Conservation (phyloP, 768 basidiomycete genomes). For the Suillus lakei region DNA sequence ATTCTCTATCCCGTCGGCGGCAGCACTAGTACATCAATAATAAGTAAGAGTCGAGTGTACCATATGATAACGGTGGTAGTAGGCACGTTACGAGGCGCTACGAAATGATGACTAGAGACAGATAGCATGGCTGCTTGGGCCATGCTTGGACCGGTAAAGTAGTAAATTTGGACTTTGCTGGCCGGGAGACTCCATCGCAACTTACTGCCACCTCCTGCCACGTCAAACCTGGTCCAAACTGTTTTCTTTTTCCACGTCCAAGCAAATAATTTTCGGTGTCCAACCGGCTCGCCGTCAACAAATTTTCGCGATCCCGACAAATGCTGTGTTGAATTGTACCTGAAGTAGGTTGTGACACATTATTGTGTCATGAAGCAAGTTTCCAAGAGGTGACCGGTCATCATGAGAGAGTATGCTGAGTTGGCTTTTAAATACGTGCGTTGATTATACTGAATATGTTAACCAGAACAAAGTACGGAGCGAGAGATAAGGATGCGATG, state of each 20-base stretch:
- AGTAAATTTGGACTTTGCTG: background rate
- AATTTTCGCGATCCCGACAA: too few species aligned
- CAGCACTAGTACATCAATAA: background rate
- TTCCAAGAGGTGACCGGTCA: background rate
- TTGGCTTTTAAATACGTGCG: background rate
- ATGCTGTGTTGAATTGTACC: background rate
- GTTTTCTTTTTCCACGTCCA: background rate
- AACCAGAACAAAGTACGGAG: background rate
- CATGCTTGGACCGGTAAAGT: too few species aligned
- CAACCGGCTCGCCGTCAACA: too few species aligned
- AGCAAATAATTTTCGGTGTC: background rate
- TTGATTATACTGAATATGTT: slow-evolving; percentile 11
- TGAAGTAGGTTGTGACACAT: background rate
- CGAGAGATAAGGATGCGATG: slow-evolving; percentile 4
- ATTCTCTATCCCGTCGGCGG: background rate
- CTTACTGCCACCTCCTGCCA: background rate
- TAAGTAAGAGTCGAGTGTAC: background rate
- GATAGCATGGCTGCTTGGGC: too few species aligned
- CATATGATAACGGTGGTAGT: too few species aligned
- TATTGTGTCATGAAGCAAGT: background rate
- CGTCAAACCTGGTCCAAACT: background rate
- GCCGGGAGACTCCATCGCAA: too few species aligned
- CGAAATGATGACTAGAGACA: too few species aligned
- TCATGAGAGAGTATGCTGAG: background rate
- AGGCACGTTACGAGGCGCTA: too few species aligned